Percentiles rank a stretch among this genome's conserved stretches.
Evolutionary conservation across 2,329 filamentous ascomycete genomes (phyloP).

Genomic region (Ilyonectria destructans): DNA sequence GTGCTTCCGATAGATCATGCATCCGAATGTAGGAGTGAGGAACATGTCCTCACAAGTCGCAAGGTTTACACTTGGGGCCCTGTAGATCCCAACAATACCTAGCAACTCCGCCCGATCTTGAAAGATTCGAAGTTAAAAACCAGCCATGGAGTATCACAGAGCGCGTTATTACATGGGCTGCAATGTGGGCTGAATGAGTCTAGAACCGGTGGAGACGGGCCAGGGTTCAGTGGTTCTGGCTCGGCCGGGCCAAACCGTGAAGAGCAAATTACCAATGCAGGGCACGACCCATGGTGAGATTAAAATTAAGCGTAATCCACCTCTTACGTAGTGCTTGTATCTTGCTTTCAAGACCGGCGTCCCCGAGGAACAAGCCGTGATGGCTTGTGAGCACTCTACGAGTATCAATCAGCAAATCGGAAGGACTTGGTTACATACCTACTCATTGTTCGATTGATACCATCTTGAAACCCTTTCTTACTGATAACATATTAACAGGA

Average conservation of each 20-base stretch:
- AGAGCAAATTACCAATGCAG: background rate
- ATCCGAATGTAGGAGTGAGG: too few species aligned
- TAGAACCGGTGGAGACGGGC: background rate
- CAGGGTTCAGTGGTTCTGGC: background rate
- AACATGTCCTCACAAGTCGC: too few species aligned
- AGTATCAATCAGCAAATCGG: background rate
- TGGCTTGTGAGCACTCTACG: background rate
- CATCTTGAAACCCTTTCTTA: background rate
- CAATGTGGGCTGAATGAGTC: background rate
- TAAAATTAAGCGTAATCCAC: conserved; percentile 9
- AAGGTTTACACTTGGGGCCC: too few species aligned
- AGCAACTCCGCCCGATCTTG: background rate
- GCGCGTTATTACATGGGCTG: background rate
- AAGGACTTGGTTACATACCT: background rate
- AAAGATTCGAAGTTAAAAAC: background rate
- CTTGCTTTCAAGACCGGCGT: background rate
- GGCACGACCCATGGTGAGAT: conserved; percentile 1
- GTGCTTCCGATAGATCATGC: too few species aligned
- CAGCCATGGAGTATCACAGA: background rate
- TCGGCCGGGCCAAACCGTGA: background rate
- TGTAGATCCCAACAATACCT: too few species aligned
- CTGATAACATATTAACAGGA: background rate
- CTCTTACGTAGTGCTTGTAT: background rate
- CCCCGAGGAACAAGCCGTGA: background rate
- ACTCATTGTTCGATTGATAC: background rate